Evolutionary conservation across 2,329 filamentous ascomycete genomes (phyloP).

Genomic region (Periconia digitata): DNA sequence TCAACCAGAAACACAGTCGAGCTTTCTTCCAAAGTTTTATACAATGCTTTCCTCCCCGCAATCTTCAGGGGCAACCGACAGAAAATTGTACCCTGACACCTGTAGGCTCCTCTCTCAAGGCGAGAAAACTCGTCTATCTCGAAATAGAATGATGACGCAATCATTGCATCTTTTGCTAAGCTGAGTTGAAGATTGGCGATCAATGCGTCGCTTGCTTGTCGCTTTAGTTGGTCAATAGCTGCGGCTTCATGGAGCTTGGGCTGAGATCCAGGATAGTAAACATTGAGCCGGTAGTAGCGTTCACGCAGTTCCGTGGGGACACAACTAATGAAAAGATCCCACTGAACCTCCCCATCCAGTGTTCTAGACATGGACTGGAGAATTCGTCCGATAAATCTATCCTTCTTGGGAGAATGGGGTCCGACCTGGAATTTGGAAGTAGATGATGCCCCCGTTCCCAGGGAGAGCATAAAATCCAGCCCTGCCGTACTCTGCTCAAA

Average conservation of each 20-base stretch:
- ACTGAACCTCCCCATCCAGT: conserved; percentile 24
- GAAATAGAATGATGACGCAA: conserved; percentile 19
- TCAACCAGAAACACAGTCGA: conserved; percentile 1
- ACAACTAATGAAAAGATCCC: conserved; percentile 18
- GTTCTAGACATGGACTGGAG: conserved; percentile 19
- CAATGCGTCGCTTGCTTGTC: conserved; percentile 8
- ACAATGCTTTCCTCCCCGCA: conserved; percentile 1
- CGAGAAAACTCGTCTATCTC: conserved; percentile 4
- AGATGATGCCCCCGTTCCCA: conserved; percentile 23
- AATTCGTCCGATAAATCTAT: conserved; percentile 20
- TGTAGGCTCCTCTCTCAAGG: conserved; percentile 5
- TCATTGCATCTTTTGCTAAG: conserved; percentile 14
- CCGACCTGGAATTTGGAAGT: conserved; percentile 10
- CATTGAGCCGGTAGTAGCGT: conserved; percentile 26
- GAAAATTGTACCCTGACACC: conserved; percentile 3
- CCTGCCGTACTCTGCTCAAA: conserved; percentile 1
- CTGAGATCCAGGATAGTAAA: conserved; percentile 14
- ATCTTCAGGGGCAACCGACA: conserved; percentile 3
- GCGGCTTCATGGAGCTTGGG: conserved; percentile 20
- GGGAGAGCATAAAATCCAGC: conserved; percentile 26
- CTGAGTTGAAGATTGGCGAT: conserved; percentile 1
- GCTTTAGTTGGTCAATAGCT: conserved; percentile 13
- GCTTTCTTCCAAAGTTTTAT: not conserved
- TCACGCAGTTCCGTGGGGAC: conserved; percentile 9
- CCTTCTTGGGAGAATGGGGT: conserved; percentile 21